A percentile compares a stretch with the other conserved stretches of the same genome.
Evolutionary conservation across 345 rosid genomes (phyloP).

Genomic region (Zanthoxylum bungeanum): DNA sequence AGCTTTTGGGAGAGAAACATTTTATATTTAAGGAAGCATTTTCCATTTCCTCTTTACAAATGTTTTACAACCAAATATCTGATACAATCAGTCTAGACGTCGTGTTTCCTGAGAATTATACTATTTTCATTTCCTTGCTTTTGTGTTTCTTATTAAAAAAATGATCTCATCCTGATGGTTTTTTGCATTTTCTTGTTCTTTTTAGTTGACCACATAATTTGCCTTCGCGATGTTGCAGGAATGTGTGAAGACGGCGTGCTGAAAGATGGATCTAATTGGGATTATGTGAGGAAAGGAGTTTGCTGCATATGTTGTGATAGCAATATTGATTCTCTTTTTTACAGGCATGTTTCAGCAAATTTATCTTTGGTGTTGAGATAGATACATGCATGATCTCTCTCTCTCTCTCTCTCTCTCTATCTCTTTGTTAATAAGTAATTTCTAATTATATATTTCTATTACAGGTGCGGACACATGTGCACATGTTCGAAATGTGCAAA

Average conservation of each 20-base stretch:
- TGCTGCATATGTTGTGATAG: conserved; percentile 72
- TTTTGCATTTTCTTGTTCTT: background rate
- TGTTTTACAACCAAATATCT: background rate
- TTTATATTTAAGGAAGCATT: background rate
- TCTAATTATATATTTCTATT: background rate
- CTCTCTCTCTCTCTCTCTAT: background rate
- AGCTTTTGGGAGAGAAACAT: too few relatives aligned
- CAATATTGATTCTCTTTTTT: conserved; percentile 75
- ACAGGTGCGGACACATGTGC: conserved; percentile 99
- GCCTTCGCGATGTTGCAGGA: conserved; percentile 38
- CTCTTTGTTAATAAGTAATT: background rate
- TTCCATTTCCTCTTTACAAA: background rate
- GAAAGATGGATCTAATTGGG: conserved; percentile 65
- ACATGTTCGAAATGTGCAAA: conserved; percentile 80
- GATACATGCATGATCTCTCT: background rate
- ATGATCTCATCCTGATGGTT: background rate
- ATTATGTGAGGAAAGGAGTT: conserved; percentile 72
- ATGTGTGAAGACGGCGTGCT: conserved; percentile 24
- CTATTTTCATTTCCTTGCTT: too few relatives aligned
- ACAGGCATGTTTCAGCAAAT: conserved; percentile 50
- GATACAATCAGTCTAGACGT: too few relatives aligned
- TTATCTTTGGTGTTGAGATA: background rate
- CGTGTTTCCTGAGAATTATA: background rate
- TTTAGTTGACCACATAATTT: background rate
- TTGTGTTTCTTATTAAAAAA: too few relatives aligned